Percentiles rank a stretch among this genome's conserved stretches.
phyloP scores from a whole-genome alignment of 2,329 filamentous ascomycete species.

The Neocatenulostroma microsporum region DNA sequence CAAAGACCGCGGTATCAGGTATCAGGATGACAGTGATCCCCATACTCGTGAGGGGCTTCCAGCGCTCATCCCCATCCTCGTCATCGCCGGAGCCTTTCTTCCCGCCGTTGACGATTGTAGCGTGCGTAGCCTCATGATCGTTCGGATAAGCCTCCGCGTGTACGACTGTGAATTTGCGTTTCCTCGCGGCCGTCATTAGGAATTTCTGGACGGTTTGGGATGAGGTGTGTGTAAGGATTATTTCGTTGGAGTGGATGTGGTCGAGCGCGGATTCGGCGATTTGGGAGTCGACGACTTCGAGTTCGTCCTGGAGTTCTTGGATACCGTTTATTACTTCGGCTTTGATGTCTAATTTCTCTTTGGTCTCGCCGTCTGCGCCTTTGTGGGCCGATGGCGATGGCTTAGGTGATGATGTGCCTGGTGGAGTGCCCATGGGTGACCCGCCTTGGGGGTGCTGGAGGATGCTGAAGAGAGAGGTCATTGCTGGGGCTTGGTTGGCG shows the following conservation, averaged over 20 bases:
- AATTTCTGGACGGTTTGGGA: conserved; percentile 85
- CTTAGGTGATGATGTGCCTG: conserved; percentile 26
- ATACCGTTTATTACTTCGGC: conserved; percentile 92
- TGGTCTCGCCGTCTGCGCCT: conserved; percentile 27
- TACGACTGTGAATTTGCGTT: conserved; percentile 85
- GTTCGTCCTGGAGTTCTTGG: conserved; percentile 90
- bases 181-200: conserved; percentile 74
- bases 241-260: conserved; percentile 87
- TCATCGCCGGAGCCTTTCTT: conserved; percentile 34
- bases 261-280: conserved; percentile 83
- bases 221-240: conserved; percentile 81
- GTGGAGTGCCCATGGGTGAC: conserved; percentile 44
- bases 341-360: conserved; percentile 57
- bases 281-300: conserved; percentile 86
- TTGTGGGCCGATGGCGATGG: conserved; percentile 28
- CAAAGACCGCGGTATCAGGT: conserved; percentile 76
- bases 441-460: conserved; percentile 58
- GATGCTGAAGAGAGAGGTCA: conserved; percentile 79
- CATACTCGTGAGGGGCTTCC: conserved; percentile 67
- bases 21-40: conserved; percentile 80
- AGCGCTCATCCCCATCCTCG: conserved; percentile 50
- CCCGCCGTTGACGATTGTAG: conserved; percentile 50
- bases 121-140: conserved; percentile 57
- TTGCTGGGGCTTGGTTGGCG: conserved; percentile 45
- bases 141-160: conserved; percentile 68